Conservation (phyloP, 2,329 filamentous ascomycete species). For the Botryotinia calthae region DNA sequence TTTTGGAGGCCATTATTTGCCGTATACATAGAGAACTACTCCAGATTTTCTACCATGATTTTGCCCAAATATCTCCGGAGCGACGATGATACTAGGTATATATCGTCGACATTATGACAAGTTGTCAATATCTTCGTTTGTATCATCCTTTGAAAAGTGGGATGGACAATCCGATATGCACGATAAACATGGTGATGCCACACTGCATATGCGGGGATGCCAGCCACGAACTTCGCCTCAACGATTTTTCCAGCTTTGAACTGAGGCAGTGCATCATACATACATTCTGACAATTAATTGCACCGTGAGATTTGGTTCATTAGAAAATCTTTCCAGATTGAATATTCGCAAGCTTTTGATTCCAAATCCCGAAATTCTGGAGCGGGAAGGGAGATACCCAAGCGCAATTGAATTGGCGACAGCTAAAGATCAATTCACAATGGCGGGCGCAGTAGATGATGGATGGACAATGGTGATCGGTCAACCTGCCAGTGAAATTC, state of each 20-base stretch:
- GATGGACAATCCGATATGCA: neutral
- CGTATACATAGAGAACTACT: neutral
- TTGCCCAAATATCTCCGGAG: neutral
- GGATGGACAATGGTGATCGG: conserved; percentile 29
- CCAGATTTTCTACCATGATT: neutral
- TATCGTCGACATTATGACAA: too few species aligned
- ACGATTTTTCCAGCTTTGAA: neutral
- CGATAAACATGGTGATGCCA: neutral
- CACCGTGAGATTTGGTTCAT: neutral
- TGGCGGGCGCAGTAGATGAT: conserved; percentile 22
- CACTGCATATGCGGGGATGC: conserved; percentile 10
- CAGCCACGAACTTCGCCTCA: conserved; percentile 11
- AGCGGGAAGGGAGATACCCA: too few species aligned
- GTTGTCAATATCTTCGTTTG: neutral
- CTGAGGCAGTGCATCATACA: conserved; percentile 13
- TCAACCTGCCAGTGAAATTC: conserved; percentile 28
- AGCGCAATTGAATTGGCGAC: neutral
- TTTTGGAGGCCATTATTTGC: too few species aligned
- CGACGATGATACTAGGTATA: neutral
- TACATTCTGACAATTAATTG: neutral
- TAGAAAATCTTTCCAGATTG: neutral
- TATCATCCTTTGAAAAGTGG: neutral
- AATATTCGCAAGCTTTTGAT: neutral
- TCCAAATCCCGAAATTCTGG: neutral
- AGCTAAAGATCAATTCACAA: neutral